Percentiles rank a stretch among this genome's conserved stretches.
These are phyloP conservation scores for Syzygium jambos DNA, from an alignment of 345 rosid species.

Conservation along the genomic window DNA sequence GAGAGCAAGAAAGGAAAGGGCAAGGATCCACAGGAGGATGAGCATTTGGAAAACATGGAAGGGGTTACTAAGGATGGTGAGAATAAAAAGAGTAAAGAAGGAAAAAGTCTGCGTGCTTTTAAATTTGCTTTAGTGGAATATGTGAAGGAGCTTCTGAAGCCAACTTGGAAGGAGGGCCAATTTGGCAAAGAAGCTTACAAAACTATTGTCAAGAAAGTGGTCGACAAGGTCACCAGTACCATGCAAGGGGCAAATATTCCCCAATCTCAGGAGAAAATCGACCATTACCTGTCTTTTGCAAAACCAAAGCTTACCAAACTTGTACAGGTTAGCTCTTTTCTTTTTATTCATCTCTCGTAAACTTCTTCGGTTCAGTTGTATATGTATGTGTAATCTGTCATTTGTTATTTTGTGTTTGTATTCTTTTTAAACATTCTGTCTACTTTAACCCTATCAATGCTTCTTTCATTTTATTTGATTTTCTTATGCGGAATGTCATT, in stretches of 20 bases:
- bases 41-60: constrained; percentile 28
- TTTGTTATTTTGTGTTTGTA: neutral
- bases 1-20: constrained; percentile 31
- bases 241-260: constrained; percentile 69
- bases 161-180: constrained; percentile 92
- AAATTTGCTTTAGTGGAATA: constrained; percentile 86
- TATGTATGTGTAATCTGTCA: neutral
- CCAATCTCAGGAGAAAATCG: constrained; percentile 88
- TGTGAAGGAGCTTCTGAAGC: constrained; percentile 88
- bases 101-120: constrained; percentile 62
- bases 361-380: neutral
- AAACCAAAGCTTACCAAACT: constrained; percentile 90
- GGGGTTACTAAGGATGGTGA: constrained; percentile 47
- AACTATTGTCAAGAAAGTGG: constrained; percentile 92
- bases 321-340: constrained; percentile 55
- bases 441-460: neutral
- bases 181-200: constrained; percentile 84
- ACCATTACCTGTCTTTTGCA: constrained; percentile 70
- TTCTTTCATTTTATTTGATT: neutral
- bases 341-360: neutral
- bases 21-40: constrained; percentile 25
- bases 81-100: constrained; percentile 66
- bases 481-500: neutral
- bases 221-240: constrained; percentile 79
- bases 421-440: neutral